Evolutionary conservation across 306 rosid genomes (phyloP).

Genomic region (Prunus mume): DNA sequence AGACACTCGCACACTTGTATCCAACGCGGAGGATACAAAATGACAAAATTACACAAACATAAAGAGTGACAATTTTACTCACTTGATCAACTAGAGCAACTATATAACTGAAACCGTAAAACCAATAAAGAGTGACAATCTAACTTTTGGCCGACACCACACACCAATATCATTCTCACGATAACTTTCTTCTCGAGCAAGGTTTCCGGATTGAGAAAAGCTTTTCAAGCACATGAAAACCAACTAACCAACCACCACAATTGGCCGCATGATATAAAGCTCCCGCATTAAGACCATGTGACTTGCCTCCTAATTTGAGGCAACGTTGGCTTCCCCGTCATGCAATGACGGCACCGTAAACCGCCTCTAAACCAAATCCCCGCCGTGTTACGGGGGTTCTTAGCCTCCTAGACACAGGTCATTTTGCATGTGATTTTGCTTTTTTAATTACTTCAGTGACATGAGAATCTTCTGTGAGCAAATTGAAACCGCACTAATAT

Average conservation of each 20-base stretch:
- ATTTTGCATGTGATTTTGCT: not conserved
- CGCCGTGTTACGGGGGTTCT: not conserved
- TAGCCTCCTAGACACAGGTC: not conserved
- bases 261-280: not conserved
- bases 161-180: not conserved
- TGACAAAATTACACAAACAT: too few species aligned
- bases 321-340: too few species aligned
- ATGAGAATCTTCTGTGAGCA: not conserved
- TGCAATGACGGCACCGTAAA: too few species aligned
- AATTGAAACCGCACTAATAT: not conserved
- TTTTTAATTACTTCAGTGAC: not conserved
- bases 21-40: too few species aligned
- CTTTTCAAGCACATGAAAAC: not conserved
- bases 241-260: not conserved
- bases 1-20: too few species aligned
- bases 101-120: too few species aligned
- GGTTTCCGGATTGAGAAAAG: not conserved
- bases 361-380: not conserved
- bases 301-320: conserved; percentile 1
- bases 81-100: too few species aligned
- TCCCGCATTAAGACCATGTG: not conserved
- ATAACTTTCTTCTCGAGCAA: not conserved
- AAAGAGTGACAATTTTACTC: too few species aligned
- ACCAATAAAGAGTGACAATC: too few species aligned
- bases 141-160: too few species aligned